Percentiles rank a stretch among this genome's conserved stretches.
phyloP scores from a whole-genome alignment of 192 early-diverging fungal genomes.

The Backusella tarrabulga region DNA sequence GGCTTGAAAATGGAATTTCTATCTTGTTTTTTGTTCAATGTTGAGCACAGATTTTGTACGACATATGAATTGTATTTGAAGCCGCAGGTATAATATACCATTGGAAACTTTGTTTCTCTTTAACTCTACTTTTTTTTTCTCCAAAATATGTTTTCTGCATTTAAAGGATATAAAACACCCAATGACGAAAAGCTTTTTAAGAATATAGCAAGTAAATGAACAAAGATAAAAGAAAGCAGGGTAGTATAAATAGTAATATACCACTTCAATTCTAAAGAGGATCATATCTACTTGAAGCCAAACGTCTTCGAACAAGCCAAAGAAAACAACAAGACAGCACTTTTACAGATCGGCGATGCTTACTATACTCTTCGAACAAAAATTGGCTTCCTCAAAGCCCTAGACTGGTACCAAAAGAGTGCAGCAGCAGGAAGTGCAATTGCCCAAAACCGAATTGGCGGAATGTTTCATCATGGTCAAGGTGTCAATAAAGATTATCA shows the following conservation, averaged over 20 bases:
- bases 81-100: neutral
- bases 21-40: neutral
- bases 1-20: no score
- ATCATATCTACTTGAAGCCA: neutral
- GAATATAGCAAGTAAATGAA: neutral
- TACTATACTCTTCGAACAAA: neutral
- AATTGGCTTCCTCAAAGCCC: neutral
- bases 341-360: neutral
- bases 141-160: neutral
- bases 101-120: neutral
- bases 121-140: neutral
- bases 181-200: neutral
- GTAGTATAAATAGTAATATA: neutral
- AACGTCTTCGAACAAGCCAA: neutral
- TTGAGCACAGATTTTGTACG: neutral
- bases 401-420: neutral
- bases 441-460: neutral
- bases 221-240: neutral
- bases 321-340: neutral
- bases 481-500: neutral
- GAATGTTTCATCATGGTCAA: neutral
- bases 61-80: neutral
- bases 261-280: neutral
- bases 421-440: neutral
- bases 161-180: neutral